Evolutionary conservation across 768 basidiomycete genomes (phyloP).

Genomic region (Podaxis sp.): DNA sequence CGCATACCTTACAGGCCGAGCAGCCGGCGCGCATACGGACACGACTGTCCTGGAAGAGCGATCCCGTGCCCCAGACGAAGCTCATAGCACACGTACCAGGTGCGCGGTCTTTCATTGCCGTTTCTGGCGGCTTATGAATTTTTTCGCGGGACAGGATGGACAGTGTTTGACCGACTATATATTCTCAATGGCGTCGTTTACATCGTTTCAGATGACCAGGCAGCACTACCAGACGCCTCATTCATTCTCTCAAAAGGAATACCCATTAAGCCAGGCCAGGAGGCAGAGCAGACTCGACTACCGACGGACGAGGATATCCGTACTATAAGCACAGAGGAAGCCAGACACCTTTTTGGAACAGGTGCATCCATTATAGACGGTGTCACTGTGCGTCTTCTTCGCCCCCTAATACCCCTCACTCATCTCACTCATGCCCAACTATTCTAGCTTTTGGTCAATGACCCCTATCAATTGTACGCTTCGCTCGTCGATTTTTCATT

Average conservation of each 20-base stretch:
- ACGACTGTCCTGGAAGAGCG: conserved; percentile 37
- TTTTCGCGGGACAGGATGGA: conserved; percentile 66
- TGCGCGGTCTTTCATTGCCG: conserved; percentile 25
- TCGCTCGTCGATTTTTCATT: background rate
- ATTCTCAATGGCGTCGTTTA: conserved; percentile 79
- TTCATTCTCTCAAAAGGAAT: conserved; percentile 72
- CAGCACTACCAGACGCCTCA: conserved; percentile 58
- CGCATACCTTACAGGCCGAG: conserved; percentile 16
- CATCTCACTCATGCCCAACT: background rate
- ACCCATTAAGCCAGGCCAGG: conserved; percentile 54
- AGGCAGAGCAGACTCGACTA: conserved; percentile 53
- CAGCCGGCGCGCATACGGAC: conserved; percentile 20
- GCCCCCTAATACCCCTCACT: background rate
- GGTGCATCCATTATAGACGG: conserved; percentile 79
- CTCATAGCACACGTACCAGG: conserved; percentile 78
- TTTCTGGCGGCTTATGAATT: background rate
- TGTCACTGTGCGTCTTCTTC: conserved; percentile 48
- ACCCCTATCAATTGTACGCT: conserved; percentile 75
- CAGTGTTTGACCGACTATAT: conserved; percentile 82
- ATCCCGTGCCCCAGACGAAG: conserved; percentile 53
- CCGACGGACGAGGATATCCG: conserved; percentile 81
- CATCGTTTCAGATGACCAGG: conserved; percentile 74
- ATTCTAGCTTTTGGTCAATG: conserved; percentile 74
- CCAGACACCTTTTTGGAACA: conserved; percentile 65
- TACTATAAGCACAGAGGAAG: conserved; percentile 68